Base-by-base conservation (phyloP, 192 early-diverging fungal species). In the Gryganskiella cystojenkinii region DNA sequence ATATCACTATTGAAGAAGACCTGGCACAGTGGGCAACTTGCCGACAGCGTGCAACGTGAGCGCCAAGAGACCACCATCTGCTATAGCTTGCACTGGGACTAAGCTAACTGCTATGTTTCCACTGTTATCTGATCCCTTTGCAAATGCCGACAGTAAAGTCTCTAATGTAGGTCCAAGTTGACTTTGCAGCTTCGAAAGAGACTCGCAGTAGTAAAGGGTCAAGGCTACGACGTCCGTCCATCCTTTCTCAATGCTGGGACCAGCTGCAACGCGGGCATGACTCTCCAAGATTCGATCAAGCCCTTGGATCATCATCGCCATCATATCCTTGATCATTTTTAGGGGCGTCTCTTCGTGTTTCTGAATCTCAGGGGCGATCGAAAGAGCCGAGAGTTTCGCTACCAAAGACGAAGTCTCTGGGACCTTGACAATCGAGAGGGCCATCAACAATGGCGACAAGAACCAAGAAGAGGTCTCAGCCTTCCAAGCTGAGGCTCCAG, bases 21-120 rank as follows among this genome's bases (percentile, higher is more conserved):
- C 65, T 25, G 73, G 73, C 10, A 76, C 35, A 0, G 64, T 67
- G 1, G 73, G 73, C 54, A 42, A 35, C 35, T 42, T 76, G 15
- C 73, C 73, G 7, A 68, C 64, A 40, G 73, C 73, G 24, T 68
- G 64, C 5, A 67, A 1, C 14, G 65, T 68, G 53, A 76, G 30
- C 14, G 73, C 73, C 17, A 76, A 31, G 4, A 68, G 42, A 1
- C 65, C 73, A 17, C 31, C 9, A n/a, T 43, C 58, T 3, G 73
- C 73, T 20, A 76, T 76, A 0, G 73, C 64, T 43, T 58, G 73
- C 10, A 68, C 73, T 34, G 73, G 73, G 10, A 76, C 65, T 22
- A 68, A 30, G 8, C 65, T 76, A 6, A 76, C 46, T 3, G 73
- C 73, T 13, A 76, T 40, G 30, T 73, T 73, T 2, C 51, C 45